These are phyloP conservation scores for Apium graveolens DNA, from an alignment of 129 eudicot genomes.

Conservation along the genomic window DNA sequence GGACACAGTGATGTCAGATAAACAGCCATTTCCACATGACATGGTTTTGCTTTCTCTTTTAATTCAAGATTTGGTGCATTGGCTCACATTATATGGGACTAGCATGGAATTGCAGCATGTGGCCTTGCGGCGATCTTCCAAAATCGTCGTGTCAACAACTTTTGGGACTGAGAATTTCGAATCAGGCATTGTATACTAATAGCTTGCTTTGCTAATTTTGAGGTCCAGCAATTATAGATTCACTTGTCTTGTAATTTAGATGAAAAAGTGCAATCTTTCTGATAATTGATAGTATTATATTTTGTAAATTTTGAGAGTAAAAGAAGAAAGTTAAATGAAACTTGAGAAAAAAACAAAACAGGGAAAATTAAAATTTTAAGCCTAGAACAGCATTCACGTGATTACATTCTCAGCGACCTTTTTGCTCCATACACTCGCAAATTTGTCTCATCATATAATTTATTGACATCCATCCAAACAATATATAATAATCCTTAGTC, in stretches of 20 bases:
- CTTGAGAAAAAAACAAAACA: not conserved
- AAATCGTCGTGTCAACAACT: not conserved
- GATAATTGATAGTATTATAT: no score
- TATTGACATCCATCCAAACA: not conserved
- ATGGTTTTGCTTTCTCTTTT: not conserved
- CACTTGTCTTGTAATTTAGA: not conserved
- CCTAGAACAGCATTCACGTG: not conserved
- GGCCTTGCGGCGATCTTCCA: not conserved
- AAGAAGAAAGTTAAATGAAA: not conserved
- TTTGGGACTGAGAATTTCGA: constrained; percentile 7
- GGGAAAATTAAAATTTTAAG: not conserved
- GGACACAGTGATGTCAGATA: not conserved
- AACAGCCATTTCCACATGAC: not conserved
- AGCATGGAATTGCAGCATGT: not conserved
- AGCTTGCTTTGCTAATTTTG: not conserved
- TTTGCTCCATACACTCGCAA: constrained; percentile 1
- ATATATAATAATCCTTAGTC: not conserved
- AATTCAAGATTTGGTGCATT: not conserved
- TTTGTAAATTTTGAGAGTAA: no score
- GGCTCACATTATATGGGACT: not conserved
- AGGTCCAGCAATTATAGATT: not conserved
- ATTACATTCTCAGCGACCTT: not conserved
- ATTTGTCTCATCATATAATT: not conserved
- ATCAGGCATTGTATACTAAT: constrained; percentile 10
- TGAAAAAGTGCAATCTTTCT: no score